Percentiles rank a stretch among this genome's conserved stretches.
Evolutionary conservation across 805 yeast species (phyloP).

Genomic region (Candida bentonensis): DNA sequence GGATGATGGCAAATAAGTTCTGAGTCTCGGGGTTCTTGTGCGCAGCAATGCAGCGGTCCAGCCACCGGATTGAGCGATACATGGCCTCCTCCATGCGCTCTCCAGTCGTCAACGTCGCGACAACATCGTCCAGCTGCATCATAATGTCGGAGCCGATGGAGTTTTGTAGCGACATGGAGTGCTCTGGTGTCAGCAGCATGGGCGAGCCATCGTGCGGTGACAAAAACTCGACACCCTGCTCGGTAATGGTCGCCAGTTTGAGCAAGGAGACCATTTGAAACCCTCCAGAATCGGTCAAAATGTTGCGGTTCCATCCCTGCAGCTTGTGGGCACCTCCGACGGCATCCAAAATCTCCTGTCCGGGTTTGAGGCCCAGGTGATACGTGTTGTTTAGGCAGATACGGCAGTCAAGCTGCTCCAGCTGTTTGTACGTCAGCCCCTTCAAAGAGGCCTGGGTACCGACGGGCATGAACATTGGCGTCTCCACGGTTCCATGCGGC

Average conservation of each 20-base stretch:
- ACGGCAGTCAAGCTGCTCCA: conserved; percentile 26
- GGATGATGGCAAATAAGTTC: conserved; percentile 31
- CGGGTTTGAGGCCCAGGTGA: conserved; percentile 30
- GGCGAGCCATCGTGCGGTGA: conserved; percentile 33
- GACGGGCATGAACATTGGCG: conserved; percentile 36
- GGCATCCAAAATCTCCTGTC: conserved; percentile 26
- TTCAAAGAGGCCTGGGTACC: conserved; percentile 33
- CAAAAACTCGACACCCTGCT: conserved; percentile 30
- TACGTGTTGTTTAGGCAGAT: conserved; percentile 31
- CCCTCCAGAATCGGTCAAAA: conserved; percentile 32
- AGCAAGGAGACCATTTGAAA: conserved; percentile 33
- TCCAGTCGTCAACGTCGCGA: conserved; percentile 29
- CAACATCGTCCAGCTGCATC: conserved; percentile 35
- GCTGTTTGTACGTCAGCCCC: conserved; percentile 30
- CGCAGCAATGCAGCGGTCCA: conserved; percentile 30
- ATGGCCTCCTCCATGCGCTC: conserved; percentile 33
- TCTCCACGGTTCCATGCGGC: conserved; percentile 29
- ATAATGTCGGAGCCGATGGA: conserved; percentile 32
- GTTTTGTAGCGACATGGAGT: conserved; percentile 31
- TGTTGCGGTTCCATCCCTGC: conserved; percentile 29
- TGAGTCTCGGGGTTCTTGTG: conserved; percentile 29
- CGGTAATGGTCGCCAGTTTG: conserved; percentile 32
- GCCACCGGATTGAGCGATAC: conserved; percentile 30
- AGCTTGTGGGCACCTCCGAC: conserved; percentile 31
- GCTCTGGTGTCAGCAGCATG: conserved; percentile 33